A percentile compares a stretch with the other conserved stretches of the same genome.
Evolutionary conservation across 2,329 filamentous ascomycete genomes (phyloP).

Genomic region (Colletotrichum australisinense): DNA sequence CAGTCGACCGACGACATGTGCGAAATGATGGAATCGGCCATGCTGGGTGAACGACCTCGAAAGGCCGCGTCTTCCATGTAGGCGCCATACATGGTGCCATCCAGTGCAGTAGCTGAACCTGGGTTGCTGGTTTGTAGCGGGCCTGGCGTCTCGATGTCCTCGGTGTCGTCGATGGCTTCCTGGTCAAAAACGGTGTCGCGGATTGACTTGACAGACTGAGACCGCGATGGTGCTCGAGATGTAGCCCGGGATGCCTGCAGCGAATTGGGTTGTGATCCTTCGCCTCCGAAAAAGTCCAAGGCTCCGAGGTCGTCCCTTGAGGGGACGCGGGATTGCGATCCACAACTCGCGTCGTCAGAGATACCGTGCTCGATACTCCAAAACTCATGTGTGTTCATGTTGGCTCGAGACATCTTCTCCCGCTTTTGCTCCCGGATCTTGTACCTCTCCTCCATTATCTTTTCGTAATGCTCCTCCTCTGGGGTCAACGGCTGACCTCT

Average conservation of each 20-base stretch:
- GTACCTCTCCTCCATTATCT: slow-evolving; percentile 69
- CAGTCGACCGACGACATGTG: slow-evolving; percentile 75
- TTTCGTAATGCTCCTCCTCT: slow-evolving; percentile 71
- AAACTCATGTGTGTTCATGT: slow-evolving; percentile 68
- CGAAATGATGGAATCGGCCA: slow-evolving; percentile 81
- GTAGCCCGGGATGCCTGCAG: slow-evolving; percentile 52
- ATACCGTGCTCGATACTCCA: slow-evolving; percentile 90
- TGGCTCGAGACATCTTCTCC: slow-evolving; percentile 62
- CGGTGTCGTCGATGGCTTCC: slow-evolving; percentile 46
- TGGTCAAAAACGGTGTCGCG: slow-evolving; percentile 26
- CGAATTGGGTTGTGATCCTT: slow-evolving; percentile 52
- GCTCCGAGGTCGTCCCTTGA: slow-evolving; percentile 53
- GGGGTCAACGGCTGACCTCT: slow-evolving; percentile 67
- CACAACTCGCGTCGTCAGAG: slow-evolving; percentile 60
- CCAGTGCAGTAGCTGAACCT: slow-evolving; percentile 69
- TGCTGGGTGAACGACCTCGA: slow-evolving; percentile 80
- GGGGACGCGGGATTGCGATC: slow-evolving; percentile 56
- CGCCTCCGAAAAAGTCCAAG: slow-evolving; percentile 43
- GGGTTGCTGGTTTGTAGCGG: slow-evolving; percentile 61
- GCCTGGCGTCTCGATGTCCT: slow-evolving; percentile 65
- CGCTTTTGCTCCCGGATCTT: slow-evolving; percentile 68
- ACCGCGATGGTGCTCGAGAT: slow-evolving; percentile 60
- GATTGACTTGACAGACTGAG: slow-evolving; percentile 58
- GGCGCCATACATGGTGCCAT: slow-evolving; percentile 82
- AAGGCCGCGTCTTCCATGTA: slow-evolving; percentile 68